Conservation (phyloP, 2,329 filamentous ascomycete species). For the Colletotrichum paranaense region DNA sequence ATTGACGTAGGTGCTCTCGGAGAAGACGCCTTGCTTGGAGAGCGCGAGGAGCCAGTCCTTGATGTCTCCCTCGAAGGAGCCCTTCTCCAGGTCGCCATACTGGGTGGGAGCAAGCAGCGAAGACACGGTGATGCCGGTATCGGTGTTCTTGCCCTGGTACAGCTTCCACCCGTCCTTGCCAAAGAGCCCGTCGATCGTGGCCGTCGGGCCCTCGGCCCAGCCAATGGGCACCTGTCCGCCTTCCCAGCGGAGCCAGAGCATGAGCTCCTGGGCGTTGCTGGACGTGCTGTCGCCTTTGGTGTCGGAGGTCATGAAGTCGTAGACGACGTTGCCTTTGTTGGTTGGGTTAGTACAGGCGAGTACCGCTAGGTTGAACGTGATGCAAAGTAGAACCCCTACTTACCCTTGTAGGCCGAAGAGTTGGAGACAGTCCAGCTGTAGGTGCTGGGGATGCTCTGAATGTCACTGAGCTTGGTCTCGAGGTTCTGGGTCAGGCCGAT, state of each 20-base stretch:
- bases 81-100: constrained; percentile 42
- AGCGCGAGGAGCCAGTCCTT: constrained; percentile 54
- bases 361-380: too few species aligned
- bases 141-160: constrained; percentile 53
- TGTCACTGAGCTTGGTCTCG: constrained; percentile 50
- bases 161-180: constrained; percentile 52
- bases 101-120: constrained; percentile 48
- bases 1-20: constrained; percentile 51
- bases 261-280: constrained; percentile 51
- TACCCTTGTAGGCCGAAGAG: constrained; percentile 51
- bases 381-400: neutral
- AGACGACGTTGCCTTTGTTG: constrained; percentile 50
- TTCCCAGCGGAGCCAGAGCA: constrained; percentile 58
- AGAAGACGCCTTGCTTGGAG: constrained; percentile 49
- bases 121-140: constrained; percentile 55
- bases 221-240: constrained; percentile 57
- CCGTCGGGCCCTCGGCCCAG: constrained; percentile 46
- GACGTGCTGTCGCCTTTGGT: constrained; percentile 55
- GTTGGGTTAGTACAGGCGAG: neutral
- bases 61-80: constrained; percentile 50
- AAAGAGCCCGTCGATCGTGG: constrained; percentile 49
- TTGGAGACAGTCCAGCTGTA: constrained; percentile 54
- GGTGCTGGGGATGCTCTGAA: constrained; percentile 50
- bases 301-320: constrained; percentile 57
- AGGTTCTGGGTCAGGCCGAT: constrained; percentile 55